These are phyloP conservation scores for Fusarium ramigenum DNA, from an alignment of 2,329 filamentous ascomycete species.

Conservation along the genomic window DNA sequence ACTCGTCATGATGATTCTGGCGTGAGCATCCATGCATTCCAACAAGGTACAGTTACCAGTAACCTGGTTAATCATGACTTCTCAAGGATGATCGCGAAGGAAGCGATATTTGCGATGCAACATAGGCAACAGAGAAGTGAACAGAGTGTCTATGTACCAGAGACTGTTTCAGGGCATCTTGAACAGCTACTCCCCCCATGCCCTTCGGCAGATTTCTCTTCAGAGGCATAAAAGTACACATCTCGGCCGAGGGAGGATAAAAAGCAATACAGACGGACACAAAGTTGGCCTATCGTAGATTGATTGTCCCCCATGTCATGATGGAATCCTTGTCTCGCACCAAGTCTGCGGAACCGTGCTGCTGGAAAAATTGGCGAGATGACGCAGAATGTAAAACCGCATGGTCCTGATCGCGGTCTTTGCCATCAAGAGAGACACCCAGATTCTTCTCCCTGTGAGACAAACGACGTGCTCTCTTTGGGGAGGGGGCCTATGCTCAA, in stretches of 20 bases:
- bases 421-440: background rate
- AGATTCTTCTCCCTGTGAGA: conserved; percentile 16
- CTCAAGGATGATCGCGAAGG: background rate
- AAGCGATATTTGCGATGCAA: conserved; percentile 14
- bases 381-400: conserved; percentile 6
- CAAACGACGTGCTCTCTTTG: background rate
- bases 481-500: background rate
- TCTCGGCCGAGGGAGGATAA: background rate
- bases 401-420: background rate
- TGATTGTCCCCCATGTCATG: conserved; percentile 10
- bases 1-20: background rate
- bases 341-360: conserved; percentile 24
- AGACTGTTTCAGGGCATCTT: conserved; percentile 7
- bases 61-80: background rate
- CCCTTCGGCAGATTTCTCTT: background rate
- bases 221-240: background rate
- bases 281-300: conserved; percentile 11
- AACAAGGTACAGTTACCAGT: background rate
- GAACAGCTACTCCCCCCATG: background rate
- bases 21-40: background rate
- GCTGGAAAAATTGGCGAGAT: conserved; percentile 37
- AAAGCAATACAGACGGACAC: background rate
- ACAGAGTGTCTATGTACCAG: background rate
- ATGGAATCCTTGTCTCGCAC: background rate
- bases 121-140: background rate